Evolutionary conservation across 352 stramenopile genomes (phyloP), one percentile per base, ranked within the genome.

Genomic region (Thalassiosira ordinaria): DNA sequence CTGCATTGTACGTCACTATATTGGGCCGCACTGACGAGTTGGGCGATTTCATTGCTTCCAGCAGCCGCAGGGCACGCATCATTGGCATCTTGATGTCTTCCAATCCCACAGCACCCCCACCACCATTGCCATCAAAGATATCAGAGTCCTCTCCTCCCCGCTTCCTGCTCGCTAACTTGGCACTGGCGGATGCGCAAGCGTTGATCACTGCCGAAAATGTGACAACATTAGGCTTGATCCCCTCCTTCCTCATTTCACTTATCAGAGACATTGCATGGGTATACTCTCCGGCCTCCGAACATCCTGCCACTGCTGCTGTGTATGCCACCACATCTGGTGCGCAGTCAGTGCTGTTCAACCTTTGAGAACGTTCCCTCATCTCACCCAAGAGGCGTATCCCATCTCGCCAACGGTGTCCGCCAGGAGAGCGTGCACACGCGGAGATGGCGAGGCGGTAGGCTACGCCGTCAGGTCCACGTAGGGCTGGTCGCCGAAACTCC

Each of bases 1-100:
- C 85, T 46, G 88, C 88, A 81, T 93, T 93, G 78, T 92, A 93
- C 14, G 89, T 79, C 27, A 90, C 68, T 39, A 91, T 89, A 75
- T 91, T 93, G 0, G 88, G 85, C 29, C 80, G 78, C 14, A 89
- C 74, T 0, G 76, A 62, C 22, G 55, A 87, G 0, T 53, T 56
- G 22, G 88, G 74, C 27, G 78, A 73, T 33, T 89, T 90, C 69
- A 90, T 81, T 16, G 80, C 65, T 6, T 77, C 41, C 13, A 93
- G 46, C 11, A 93, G 39, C 35, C 76, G 67, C 53, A 93, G 57
- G 24, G 81, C 88, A 35, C 83, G 85, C 22, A 64, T 63, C 59
- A 86, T 84, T 20, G 82, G 78, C 14, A 72, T 20, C 24, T 51
- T 65, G 27, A 81, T 61, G 31, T 62, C 49, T n/a, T 70, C 62